Percentiles rank a stretch among this genome's conserved stretches.
Conservation (phyloP, 2,329 filamentous ascomycete genomes). For the Fragosphaeria purpurea region DNA sequence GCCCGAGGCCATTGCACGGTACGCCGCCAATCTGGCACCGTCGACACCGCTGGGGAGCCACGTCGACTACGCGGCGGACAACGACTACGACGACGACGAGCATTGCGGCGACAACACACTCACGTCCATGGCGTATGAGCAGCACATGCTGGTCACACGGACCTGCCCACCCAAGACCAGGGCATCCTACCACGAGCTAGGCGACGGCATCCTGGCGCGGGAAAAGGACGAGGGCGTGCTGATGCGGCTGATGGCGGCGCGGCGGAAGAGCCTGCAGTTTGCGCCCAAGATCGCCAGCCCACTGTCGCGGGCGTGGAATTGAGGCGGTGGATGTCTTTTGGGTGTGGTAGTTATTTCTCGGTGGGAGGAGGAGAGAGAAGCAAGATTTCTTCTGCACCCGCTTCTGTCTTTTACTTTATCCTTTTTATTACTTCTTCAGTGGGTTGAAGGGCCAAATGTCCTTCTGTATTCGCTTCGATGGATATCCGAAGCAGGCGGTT, state of each 20-base stretch:
- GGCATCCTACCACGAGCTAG: conserved; percentile 26
- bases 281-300: conserved; percentile 68
- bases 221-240: conserved; percentile 48
- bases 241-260: conserved; percentile 57
- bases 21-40: conserved; percentile 38
- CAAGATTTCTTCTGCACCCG: too few relatives aligned
- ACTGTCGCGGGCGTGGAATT: conserved; percentile 47
- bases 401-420: background rate
- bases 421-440: background rate
- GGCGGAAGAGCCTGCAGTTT: conserved; percentile 69
- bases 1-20: conserved; percentile 43
- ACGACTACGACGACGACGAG: conserved; percentile 20
- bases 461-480: too few relatives aligned
- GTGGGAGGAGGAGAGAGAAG: too few relatives aligned
- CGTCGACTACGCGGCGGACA: conserved; percentile 16
- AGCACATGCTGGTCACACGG: conserved; percentile 33
- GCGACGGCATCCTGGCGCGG: conserved; percentile 33
- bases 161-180: conserved; percentile 46
- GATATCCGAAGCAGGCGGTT: too few relatives aligned
- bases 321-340: conserved; percentile 1
- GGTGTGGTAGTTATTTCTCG: background rate
- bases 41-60: conserved; percentile 32
- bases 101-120: conserved; percentile 13
- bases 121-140: conserved; percentile 14
- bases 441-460: too few relatives aligned